Evolutionary conservation across 495 filamentous ascomycete genomes (phyloP).

Genomic region (Penicillium soppii): DNA sequence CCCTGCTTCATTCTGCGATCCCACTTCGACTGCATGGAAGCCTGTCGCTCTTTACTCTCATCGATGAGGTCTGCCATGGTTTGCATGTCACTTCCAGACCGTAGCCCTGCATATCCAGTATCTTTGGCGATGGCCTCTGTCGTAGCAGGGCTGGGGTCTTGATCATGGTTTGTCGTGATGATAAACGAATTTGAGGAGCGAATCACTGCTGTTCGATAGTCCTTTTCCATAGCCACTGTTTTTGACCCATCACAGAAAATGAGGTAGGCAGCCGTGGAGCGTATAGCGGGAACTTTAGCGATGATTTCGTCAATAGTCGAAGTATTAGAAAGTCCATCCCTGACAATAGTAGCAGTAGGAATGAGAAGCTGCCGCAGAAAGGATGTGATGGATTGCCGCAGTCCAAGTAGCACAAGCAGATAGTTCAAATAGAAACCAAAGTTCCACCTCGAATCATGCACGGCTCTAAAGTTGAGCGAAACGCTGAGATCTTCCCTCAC

Average conservation of each 20-base stretch:
- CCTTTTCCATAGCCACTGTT: conserved; percentile 57
- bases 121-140: conserved; percentile 10
- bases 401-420: conserved; percentile 55
- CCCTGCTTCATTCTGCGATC: conserved; percentile 23
- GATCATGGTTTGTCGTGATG: conserved; percentile 57
- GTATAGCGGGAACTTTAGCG: conserved; percentile 27
- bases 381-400: conserved; percentile 56
- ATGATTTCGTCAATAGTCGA: conserved; percentile 29
- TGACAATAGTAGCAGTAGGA: conserved; percentile 3
- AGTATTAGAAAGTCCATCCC: not conserved
- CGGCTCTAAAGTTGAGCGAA: conserved; percentile 64
- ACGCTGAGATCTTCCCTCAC: conserved; percentile 55
- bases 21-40: conserved; percentile 42
- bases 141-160: conserved; percentile 4
- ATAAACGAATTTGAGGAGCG: conserved; percentile 49
- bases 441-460: conserved; percentile 48
- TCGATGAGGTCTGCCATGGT: conserved; percentile 37
- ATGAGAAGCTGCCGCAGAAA: conserved; percentile 48
- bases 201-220: conserved; percentile 43
- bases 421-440: conserved; percentile 48
- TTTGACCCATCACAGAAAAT: conserved; percentile 50
- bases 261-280: conserved; percentile 58
- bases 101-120: conserved; percentile 18
- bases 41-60: conserved; percentile 38
- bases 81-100: conserved; percentile 15